Evolutionary conservation across 2,329 filamentous ascomycete genomes (phyloP), one percentile per base, ranked within the genome.

Genomic region (Phoma sp.): DNA sequence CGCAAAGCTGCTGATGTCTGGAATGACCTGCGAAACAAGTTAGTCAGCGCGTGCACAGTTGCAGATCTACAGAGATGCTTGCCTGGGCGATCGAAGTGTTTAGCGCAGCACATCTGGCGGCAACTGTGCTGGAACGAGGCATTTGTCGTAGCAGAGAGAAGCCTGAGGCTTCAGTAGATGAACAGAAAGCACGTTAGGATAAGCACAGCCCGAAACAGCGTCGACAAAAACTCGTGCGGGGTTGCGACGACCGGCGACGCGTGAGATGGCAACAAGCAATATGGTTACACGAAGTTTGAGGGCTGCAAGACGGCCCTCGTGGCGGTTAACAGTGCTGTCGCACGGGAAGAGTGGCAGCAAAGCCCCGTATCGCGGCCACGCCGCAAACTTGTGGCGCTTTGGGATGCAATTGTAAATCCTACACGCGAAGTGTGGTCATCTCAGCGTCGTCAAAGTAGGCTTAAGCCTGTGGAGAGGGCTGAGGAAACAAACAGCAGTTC

Each of bases 51-150:
- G 49, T 52, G 47, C 43, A 48, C 48, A 43, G 55, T 36, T 40
- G 46, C 36, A 21, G 46, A 36, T 57, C 25, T 39, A 36, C 45
- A n/a, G 45, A 51, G 19, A 36, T 35, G 59, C 56, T 58, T 64
- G 67, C 71, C 67, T 72, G 67, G 21, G 63, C 63, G 44, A 73
- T 69, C 9, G 64, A 68, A 45, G 63, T 67, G 49, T 67, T 64
- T 57, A 73, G 55, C 21, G 69, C 68, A 51, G 69, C 69, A 58
- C 71, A 73, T 61, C 71, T 65, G 41, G 71, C 70, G 37, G 69
- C 70, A 48, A 73, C 51, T 19, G 65, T 72, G 57, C 63, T 72
- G 39, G 60, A 51, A 45, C 55, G 62, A 50, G 65, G 47, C 70
- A 72, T 72, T 48, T 57, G 60, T 54, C 33, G 58, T 45, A 44